Conservation (phyloP, 306 rosid species). For the Fragaria ananassa region DNA sequence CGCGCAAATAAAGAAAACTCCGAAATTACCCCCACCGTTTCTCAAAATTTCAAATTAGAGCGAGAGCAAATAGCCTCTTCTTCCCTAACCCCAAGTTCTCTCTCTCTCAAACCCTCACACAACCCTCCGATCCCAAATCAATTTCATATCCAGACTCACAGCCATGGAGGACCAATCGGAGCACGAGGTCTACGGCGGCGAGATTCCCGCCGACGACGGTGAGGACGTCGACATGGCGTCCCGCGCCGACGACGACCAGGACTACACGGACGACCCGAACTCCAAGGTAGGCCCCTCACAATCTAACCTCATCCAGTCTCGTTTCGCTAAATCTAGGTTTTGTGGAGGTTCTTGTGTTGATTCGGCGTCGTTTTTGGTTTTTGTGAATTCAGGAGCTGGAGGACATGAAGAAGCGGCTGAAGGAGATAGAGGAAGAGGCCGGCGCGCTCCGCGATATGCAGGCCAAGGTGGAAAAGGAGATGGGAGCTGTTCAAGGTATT, state of each 20-base stretch:
- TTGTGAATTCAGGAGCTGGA: constrained; percentile 66
- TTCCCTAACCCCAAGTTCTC: constrained; percentile 3
- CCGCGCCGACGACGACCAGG: constrained; percentile 46
- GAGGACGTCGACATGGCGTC: constrained; percentile 51
- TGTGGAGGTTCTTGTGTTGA: neutral
- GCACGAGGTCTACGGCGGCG: constrained; percentile 74
- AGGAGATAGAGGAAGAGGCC: constrained; percentile 97
- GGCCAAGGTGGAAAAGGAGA: constrained; percentile 99
- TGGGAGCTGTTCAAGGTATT: constrained; percentile 91
- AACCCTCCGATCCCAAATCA: neutral
- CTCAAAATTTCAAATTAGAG: constrained; percentile 3
- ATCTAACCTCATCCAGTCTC: neutral
- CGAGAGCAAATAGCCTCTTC: neutral
- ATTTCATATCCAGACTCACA: no score
- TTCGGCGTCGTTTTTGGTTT: neutral
- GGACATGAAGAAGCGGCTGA: constrained; percentile 97
- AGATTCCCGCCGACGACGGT: constrained; percentile 59
- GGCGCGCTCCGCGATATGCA: constrained; percentile 97
- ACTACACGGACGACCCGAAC: constrained; percentile 36
- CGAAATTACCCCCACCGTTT: constrained; percentile 23
- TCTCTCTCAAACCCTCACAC: neutral
- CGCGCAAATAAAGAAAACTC: neutral
- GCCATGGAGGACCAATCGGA: constrained; percentile 50
- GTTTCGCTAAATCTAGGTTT: constrained; percentile 7
- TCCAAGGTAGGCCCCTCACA: constrained; percentile 37